phyloP scores from a whole-genome alignment of 2,329 filamentous ascomycete genomes.

The Aschersonia sp. region DNA sequence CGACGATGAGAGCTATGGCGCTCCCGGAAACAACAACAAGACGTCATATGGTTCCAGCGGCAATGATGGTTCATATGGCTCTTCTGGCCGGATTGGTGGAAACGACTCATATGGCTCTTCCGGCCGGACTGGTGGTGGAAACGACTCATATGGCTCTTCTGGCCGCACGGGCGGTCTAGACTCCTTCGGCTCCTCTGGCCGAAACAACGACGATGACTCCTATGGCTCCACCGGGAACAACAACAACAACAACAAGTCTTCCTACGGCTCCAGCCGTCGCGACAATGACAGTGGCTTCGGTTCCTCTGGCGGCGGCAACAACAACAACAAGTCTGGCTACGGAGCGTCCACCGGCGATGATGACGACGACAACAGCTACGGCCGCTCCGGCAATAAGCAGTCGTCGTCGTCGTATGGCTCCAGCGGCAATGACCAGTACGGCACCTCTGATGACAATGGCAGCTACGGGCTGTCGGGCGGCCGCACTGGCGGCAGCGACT shows the following conservation, averaged over 20 bases:
- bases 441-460: constrained; percentile 7
- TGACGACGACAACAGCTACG: not conserved
- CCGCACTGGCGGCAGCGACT: constrained; percentile 1
- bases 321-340: too few relatives aligned
- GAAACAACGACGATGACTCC: constrained; percentile 4
- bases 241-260: not conserved
- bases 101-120: constrained; percentile 5
- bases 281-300: too few relatives aligned
- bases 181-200: too few relatives aligned
- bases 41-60: constrained; percentile 1
- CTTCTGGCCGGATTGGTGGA: constrained; percentile 7
- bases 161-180: not conserved
- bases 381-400: not conserved
- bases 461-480: constrained; percentile 3
- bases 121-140: constrained; percentile 4
- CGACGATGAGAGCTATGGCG: constrained; percentile 10
- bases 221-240: constrained; percentile 1
- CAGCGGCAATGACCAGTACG: constrained; percentile 8
- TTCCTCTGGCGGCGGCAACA: too few relatives aligned
- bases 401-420: not conserved
- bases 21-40: constrained; percentile 6
- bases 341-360: too few relatives aligned
- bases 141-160: constrained; percentile 8
- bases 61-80: constrained; percentile 6
- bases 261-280: too few relatives aligned